A percentile compares a stretch with the other conserved stretches of the same genome.
Conservation (phyloP, 495 filamentous ascomycete species). For the Hypoxylon lenormandii region DNA sequence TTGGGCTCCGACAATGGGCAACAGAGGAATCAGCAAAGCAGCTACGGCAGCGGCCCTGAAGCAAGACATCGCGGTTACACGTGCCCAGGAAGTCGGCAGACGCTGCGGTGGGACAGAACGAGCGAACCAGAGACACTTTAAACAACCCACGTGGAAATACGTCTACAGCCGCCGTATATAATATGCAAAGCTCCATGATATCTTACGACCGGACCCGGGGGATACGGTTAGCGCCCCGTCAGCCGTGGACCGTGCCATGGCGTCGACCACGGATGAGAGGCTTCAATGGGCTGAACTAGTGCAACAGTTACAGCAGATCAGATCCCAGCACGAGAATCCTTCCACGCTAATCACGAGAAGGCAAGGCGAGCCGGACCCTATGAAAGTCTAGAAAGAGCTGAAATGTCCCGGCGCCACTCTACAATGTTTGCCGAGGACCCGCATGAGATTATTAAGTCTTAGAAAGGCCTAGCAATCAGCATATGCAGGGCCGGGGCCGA, state of each 20-base stretch:
- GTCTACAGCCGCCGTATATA: slow-evolving; percentile 35
- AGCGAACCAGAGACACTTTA: slow-evolving; percentile 4
- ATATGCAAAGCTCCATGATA: slow-evolving; percentile 8
- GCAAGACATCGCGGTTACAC: slow-evolving; percentile 29
- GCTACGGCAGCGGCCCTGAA: slow-evolving; percentile 14
- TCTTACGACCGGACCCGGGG: slow-evolving; percentile 39
- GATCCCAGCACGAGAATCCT: slow-evolving; percentile 1
- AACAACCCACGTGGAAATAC: background rate
- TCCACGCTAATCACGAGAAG: background rate
- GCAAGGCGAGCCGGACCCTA: background rate
- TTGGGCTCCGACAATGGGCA: slow-evolving; percentile 21
- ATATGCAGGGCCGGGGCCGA: slow-evolving; percentile 11
- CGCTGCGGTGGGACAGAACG: background rate
- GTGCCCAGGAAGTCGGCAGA: slow-evolving; percentile 17
- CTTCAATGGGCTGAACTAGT: slow-evolving; percentile 16
- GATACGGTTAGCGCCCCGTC: slow-evolving; percentile 21
- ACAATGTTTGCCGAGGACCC: slow-evolving; percentile 27
- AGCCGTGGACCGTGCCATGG: slow-evolving; percentile 14
- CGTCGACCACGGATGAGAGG: slow-evolving; percentile 26
- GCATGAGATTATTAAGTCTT: slow-evolving; percentile 7
- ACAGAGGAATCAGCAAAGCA: slow-evolving; percentile 9
- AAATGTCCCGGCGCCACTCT: slow-evolving; percentile 4
- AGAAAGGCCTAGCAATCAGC: background rate
- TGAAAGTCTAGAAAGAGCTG: slow-evolving; percentile 18
- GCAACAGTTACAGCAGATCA: slow-evolving; percentile 37